A percentile compares a stretch with the other conserved stretches of the same genome.
These are phyloP conservation scores for Pseudogymnoascus sp. DNA, from an alignment of 2,329 filamentous ascomycete genomes.

Conservation along the genomic window DNA sequence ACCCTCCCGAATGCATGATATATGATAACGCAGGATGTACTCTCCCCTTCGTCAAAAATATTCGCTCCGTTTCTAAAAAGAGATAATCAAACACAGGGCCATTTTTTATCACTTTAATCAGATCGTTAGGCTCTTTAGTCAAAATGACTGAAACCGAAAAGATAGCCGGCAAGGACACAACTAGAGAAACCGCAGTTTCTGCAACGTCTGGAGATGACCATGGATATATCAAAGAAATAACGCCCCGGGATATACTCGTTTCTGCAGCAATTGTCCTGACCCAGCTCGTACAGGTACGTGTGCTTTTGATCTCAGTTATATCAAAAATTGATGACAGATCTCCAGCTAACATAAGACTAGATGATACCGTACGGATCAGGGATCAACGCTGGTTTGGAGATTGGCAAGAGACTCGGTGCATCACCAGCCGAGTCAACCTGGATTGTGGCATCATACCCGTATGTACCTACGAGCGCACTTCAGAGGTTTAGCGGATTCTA, in stretches of 20 bases:
- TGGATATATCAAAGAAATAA: not conserved
- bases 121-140: not conserved
- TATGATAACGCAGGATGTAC: not conserved
- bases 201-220: not conserved
- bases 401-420: not conserved
- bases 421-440: conserved; percentile 30
- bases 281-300: not conserved
- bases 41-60: not conserved
- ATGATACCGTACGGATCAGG: conserved; percentile 5
- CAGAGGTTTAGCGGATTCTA: too few relatives aligned
- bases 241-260: not conserved
- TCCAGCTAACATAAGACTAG: not conserved
- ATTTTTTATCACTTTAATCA: not conserved
- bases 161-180: not conserved
- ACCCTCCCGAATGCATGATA: not conserved
- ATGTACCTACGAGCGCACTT: conserved; percentile 10
- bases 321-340: not conserved
- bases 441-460: conserved; percentile 34
- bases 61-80: not conserved
- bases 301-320: not conserved
- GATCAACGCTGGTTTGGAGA: conserved; percentile 2
- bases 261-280: not conserved
- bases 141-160: not conserved
- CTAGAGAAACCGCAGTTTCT: not conserved
- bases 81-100: not conserved